Evolutionary conservation across 805 yeast genomes (phyloP), one percentile per base, ranked within the genome.

Genomic region (Metschnikowia chrysomelidarum): DNA sequence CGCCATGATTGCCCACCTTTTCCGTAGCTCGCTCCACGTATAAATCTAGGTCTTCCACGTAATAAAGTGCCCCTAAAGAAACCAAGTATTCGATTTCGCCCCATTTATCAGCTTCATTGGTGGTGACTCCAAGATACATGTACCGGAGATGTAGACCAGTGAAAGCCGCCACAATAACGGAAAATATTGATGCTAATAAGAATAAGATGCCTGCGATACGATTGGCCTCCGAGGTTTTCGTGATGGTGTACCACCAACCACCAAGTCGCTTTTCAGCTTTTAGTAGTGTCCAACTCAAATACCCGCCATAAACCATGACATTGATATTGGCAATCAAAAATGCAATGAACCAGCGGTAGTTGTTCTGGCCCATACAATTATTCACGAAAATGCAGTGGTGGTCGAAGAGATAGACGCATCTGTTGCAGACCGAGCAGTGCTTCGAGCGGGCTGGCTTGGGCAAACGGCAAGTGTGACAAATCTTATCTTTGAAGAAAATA

Each of bases 81-180:
- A 48, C 45, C 42, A 48, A 40, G 24, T 46, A 35, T 36, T 78
- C 78, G 10, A 85, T 67, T 3, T 69, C 76, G 13, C 63, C 73
- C 94, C 94, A 85, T 51, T 85, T 85, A 32, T 68, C 77, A 12
- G 74, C 62, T 56, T 85, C 95, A 50, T 81, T 82, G 4, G 89
- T 81, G 9, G 93, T 83, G 54, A 79, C 79, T 0, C 95, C 95
- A 26, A 73, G 66, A 43, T 68, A 71, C 2, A 83, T 60, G 43
- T 75, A 68, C 20, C 67, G 51, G 17, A 77, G 24, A 32, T 37
- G 28, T 30, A 40, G 38, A 17, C 73, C 57, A 0, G 72, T 27
- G 49, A 74, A 74, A n/a, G 59, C 41, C 1, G 46, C 33, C 2
- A 71, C 60, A n/a, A 78, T 57, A 1, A 72, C 39, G 3, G 67